These are phyloP conservation scores for Vicia sativa DNA, from an alignment of 306 rosid species.

Conservation along the genomic window DNA sequence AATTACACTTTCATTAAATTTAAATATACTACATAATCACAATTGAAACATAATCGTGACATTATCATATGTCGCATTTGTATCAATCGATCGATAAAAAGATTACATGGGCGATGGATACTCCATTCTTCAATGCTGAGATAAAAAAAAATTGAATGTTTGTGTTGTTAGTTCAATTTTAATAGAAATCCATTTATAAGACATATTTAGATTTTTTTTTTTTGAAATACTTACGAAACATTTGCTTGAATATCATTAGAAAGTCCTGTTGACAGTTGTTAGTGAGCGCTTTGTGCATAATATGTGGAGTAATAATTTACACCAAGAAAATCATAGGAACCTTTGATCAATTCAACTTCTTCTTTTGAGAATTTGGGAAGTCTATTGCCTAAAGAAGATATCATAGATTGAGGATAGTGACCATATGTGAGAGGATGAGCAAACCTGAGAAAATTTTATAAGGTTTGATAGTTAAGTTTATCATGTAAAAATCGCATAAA, in stretches of 20 bases:
- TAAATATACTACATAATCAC: too few species aligned
- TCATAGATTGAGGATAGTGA: constrained; percentile 56
- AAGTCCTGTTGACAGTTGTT: constrained; percentile 39
- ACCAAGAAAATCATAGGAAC: constrained; percentile 66
- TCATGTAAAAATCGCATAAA: too few species aligned
- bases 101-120: constrained; percentile 16
- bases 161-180: constrained; percentile 3
- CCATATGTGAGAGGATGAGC: constrained; percentile 60
- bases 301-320: constrained; percentile 60
- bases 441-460: constrained; percentile 41
- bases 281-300: constrained; percentile 42
- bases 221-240: constrained; percentile 48
- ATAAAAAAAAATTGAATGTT: constrained; percentile 5
- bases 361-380: constrained; percentile 55
- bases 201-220: not conserved
- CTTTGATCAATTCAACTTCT: constrained; percentile 39
- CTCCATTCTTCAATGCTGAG: constrained; percentile 34
- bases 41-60: not conserved
- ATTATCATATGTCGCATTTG: not conserved
- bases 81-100: not conserved
- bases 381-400: constrained; percentile 46
- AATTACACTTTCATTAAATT: not conserved
- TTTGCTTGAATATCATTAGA: constrained; percentile 38
- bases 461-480: not conserved
- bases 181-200: not conserved